Base-by-base conservation (phyloP, 2,329 filamentous ascomycete species). In the Elsinoe perseae region DNA sequence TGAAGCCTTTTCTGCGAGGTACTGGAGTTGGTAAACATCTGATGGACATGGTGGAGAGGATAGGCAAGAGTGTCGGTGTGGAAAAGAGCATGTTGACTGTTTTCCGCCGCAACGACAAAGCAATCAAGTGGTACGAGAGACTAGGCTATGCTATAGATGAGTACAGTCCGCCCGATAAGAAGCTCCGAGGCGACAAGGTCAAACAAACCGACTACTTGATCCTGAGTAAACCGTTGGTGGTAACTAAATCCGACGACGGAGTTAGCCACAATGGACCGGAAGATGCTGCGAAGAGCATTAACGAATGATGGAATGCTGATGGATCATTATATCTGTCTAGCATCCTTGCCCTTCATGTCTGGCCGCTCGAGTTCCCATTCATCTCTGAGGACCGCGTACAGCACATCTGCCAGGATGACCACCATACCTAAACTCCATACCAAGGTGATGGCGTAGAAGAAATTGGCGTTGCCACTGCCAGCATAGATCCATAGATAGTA, bases 401-500 rank as follows among this genome's bases (percentile, higher is more conserved):
- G 77, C 54, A 89, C 78, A 68, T 98, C 93, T 9, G 88, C 89
- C 5, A 97, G 81, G 27, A 98, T 75, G 60, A 98, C 78, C 34
- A 90, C 91, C 63, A 95, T 79, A 0, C 89, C 93, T 21, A 98
- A 71, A 67, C 89, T 95, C 93, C 93, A 98, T 0, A 98, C 93
- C n/a, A 98, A 75, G 0, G 93, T 98, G 65, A 98, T 97, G 62
- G 93, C 93, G 68, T 98, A 98, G 74, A 98, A 98, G 75, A 98
- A 98, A 70, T 98, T 98, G 58, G 93, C 93, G 66, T 98, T 98
- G 25, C 93, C 93, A 57, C 90, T 95, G 50, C 93, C 93, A 2
- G 93, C 93, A 67, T 97, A 98, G 57, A 98, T 92, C 93, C 93
- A 98, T 4, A 98, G 77, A 68, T 98, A 85, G 69, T 97, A 95